Percentiles rank a stretch among this genome's conserved stretches.
Evolutionary conservation across 2,329 filamentous ascomycete genomes (phyloP).

Genomic region (Cercospora beticola): DNA sequence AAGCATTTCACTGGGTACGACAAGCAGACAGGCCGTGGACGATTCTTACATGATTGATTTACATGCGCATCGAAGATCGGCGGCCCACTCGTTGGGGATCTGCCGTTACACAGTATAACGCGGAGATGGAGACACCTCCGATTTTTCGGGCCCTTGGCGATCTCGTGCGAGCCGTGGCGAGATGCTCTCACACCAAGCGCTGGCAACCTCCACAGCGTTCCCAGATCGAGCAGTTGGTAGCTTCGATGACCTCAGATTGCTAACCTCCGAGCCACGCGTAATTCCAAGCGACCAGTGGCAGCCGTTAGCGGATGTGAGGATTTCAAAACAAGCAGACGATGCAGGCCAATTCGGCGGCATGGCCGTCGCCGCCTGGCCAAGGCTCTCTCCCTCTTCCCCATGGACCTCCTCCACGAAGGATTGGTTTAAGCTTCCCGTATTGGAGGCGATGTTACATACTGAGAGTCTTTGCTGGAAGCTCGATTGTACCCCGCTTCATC

Average conservation of each 20-base stretch:
- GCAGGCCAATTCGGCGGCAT: neutral
- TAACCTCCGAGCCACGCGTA: neutral
- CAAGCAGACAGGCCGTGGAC: neutral
- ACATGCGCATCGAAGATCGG: neutral
- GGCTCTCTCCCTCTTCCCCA: neutral
- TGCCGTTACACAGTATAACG: neutral
- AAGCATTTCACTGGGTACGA: neutral
- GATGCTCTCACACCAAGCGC: too few relatives aligned
- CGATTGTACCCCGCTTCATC: neutral
- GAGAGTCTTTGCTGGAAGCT: too few relatives aligned
- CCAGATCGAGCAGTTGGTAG: neutral
- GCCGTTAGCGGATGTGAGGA: neutral
- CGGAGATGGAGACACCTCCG: neutral
- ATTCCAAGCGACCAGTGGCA: neutral
- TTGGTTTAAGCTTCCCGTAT: too few relatives aligned
- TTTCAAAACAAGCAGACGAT: neutral
- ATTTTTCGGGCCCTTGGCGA: neutral
- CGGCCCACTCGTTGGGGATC: neutral
- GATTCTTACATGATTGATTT: neutral
- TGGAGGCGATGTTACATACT: too few relatives aligned
- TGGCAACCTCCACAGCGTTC: too few relatives aligned
- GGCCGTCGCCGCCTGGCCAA: neutral
- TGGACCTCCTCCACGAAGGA: neutral
- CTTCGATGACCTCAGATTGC: neutral
- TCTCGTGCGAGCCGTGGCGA: neutral